These are phyloP conservation scores for Rheum nobile DNA, from an alignment of 148 eudicot species.

Conservation along the genomic window DNA sequence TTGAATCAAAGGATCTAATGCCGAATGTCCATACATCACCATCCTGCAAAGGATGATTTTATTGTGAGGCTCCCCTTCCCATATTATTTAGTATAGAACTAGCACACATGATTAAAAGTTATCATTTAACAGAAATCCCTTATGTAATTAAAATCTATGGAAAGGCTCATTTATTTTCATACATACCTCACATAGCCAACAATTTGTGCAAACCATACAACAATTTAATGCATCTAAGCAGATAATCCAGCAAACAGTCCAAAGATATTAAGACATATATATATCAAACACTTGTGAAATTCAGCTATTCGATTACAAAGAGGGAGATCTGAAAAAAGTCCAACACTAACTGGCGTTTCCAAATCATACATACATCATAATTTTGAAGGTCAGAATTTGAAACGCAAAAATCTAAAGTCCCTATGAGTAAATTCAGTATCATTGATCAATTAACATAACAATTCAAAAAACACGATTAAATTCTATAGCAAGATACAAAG, in stretches of 20 bases:
- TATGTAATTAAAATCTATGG: too few relatives aligned
- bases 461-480: not conserved
- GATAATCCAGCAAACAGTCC: too few relatives aligned
- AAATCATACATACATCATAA: not conserved
- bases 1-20: constrained; percentile 37
- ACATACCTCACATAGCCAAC: too few relatives aligned
- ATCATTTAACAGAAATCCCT: too few relatives aligned
- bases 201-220: too few relatives aligned
- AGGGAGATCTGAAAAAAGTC: not conserved
- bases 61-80: not conserved
- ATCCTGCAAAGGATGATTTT: constrained; percentile 26
- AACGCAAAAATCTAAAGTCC: not conserved
- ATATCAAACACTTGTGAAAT: not conserved
- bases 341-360: not conserved
- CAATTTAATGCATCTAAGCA: too few relatives aligned
- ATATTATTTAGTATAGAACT: not conserved
- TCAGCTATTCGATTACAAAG: not conserved
- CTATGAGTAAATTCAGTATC: not conserved
- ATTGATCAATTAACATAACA: not conserved
- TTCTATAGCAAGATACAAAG: not conserved
- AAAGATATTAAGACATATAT: too few relatives aligned
- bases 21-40: constrained; percentile 71
- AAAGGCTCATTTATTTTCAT: too few relatives aligned
- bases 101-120: not conserved
- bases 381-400: not conserved